These are phyloP conservation scores for Clathrospora elynae DNA, from an alignment of 2,329 filamentous ascomycete genomes.

Conservation along the genomic window DNA sequence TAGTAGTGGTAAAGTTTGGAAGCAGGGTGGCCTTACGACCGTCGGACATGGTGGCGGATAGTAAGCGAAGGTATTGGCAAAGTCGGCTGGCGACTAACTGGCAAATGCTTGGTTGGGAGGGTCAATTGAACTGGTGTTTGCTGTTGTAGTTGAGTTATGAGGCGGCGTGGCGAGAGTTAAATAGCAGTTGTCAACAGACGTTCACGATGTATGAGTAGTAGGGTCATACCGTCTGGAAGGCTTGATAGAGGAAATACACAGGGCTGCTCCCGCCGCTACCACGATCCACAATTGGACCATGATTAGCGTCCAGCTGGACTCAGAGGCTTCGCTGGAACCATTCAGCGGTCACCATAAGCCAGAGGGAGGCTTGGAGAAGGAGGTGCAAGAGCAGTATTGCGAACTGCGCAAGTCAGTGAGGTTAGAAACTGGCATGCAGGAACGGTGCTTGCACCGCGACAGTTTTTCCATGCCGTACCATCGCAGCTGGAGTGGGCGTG, in stretches of 20 bases:
- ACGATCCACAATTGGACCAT: slow-evolving; percentile 44
- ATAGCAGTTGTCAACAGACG: slow-evolving; percentile 37
- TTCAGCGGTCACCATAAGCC: slow-evolving; percentile 42
- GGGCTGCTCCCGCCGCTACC: slow-evolving; percentile 46
- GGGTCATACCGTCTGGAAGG: slow-evolving; percentile 33
- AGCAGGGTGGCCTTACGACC: slow-evolving; percentile 54
- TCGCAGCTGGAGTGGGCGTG: slow-evolving; percentile 40
- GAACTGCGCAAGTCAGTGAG: slow-evolving; percentile 19
- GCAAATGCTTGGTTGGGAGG: slow-evolving; percentile 8
- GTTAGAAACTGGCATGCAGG: slow-evolving; percentile 28
- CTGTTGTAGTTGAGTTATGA: slow-evolving; percentile 26
- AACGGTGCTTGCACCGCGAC: slow-evolving; percentile 35
- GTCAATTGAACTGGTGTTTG: slow-evolving; percentile 25
- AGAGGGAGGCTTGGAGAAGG: slow-evolving; percentile 32
- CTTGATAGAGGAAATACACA: slow-evolving; percentile 34
- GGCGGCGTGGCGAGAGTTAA: slow-evolving; percentile 45
- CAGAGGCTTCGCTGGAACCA: slow-evolving; percentile 29
- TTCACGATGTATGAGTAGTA: slow-evolving; percentile 30
- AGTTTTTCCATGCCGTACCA: slow-evolving; percentile 36
- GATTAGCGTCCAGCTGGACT: slow-evolving; percentile 46
- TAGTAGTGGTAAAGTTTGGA: not conserved
- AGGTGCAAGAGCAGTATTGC: slow-evolving; percentile 41
- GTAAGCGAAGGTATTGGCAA: slow-evolving; percentile 8
- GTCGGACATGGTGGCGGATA: slow-evolving; percentile 57
- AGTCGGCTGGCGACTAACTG: slow-evolving; percentile 23